Conservation (phyloP, 2,329 filamentous ascomycete genomes). For the Leptographium radiaticola region DNA sequence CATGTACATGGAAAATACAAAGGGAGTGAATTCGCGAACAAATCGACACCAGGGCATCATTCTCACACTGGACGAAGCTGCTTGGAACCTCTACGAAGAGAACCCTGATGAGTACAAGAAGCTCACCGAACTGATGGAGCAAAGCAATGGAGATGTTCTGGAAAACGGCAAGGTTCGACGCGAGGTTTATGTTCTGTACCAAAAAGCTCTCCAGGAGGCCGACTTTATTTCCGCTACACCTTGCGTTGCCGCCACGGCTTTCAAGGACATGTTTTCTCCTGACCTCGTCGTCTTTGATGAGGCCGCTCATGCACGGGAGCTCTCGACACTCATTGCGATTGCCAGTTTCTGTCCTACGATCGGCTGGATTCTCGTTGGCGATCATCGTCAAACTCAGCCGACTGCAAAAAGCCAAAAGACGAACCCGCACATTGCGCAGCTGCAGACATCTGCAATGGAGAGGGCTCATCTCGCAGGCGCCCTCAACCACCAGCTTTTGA, state of each 20-base stretch:
- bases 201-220: conserved; percentile 21
- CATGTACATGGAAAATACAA: conserved; percentile 15
- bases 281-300: conserved; percentile 82
- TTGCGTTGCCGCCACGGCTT: conserved; percentile 25
- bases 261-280: conserved; percentile 50
- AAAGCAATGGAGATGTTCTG: conserved; percentile 14
- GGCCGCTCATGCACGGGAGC: conserved; percentile 31
- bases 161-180: conserved; percentile 15
- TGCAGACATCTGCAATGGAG: conserved; percentile 16
- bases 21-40: background rate
- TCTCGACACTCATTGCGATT: conserved; percentile 30
- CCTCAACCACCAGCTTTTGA: conserved; percentile 14
- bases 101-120: conserved; percentile 19
- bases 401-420: conserved; percentile 18
- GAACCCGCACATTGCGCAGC: conserved; percentile 11
- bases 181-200: conserved; percentile 22
- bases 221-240: conserved; percentile 35
- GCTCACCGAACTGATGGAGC: conserved; percentile 23
- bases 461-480: conserved; percentile 13
- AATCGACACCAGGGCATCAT: conserved; percentile 10
- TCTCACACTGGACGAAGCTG: conserved; percentile 28
- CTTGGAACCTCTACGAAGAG: conserved; percentile 26
- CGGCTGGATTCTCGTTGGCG: conserved; percentile 31
- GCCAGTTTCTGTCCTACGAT: conserved; percentile 27
- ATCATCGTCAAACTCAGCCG: conserved; percentile 30